Base-by-base conservation (phyloP, 306 rosid genomes). In the Rosa persica region DNA sequence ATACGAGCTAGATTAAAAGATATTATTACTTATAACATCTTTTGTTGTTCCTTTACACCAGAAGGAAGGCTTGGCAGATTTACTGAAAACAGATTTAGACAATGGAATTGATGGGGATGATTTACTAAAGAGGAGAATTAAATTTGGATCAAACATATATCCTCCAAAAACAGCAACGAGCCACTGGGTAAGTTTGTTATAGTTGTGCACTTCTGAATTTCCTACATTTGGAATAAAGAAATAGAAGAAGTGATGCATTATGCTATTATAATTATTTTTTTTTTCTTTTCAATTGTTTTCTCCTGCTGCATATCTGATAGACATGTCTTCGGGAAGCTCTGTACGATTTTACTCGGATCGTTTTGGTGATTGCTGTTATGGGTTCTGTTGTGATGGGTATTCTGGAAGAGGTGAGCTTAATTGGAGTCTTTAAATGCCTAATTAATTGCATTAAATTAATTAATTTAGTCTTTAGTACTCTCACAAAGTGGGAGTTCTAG, bases 241-340 rank as follows among this genome's bases (percentile, higher is more conserved):
- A 12, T 12, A 47, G 17, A 47, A 47, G 52, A 44, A 44, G 12
- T 12, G 4, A 12, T 39, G 20, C 7, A 17, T n/a, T 49, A 51
- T 22, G 34, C 72, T 75, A 15, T 15, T 54, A 8, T 15, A 5
- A 6, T 2, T 40, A 8, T 13, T 20, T 3, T 19, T 58, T 73
- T 46, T 70, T 70, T 40, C 23, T 70, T 40, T 30, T 34, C n/a
- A 46, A 75, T 80, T 80, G 77, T 36, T 57, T 57, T 12, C 34
- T n/a, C 34, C 25, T 23, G 65, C 36, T 58, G 65, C 65, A 6
- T 78, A n/a, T 80, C 67, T 49, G 51, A 23, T 86, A 94, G 98
- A 88, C 89, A 90, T 94, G 88, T 82, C 39, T 94, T 74, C 89
- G 97, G 98, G 98, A 94, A 86, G 96, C 94, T 67, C 92, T 96